Evolutionary conservation across 805 yeast genomes (phyloP).

Genomic region (Kurtzmaniella fragi): DNA sequence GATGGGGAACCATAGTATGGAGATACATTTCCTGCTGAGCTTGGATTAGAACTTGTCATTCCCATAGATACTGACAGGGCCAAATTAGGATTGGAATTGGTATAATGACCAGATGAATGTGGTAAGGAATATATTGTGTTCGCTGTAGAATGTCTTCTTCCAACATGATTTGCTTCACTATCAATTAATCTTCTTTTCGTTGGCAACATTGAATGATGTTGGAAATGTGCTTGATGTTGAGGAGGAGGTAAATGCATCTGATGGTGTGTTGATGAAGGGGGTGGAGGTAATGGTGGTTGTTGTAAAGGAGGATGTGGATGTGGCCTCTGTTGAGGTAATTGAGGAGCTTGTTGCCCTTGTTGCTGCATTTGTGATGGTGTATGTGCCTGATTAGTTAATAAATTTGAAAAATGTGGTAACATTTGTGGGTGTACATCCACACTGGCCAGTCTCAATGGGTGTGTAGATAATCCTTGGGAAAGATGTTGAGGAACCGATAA

Average conservation of each 20-base stretch:
- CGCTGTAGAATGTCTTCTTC: slow-evolving; percentile 23
- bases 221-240: slow-evolving; percentile 7
- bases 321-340: neutral
- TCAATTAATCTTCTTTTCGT: slow-evolving; percentile 25
- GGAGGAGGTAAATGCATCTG: neutral
- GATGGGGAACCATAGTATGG: slow-evolving; percentile 31
- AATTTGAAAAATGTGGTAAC: slow-evolving; percentile 2
- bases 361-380: neutral
- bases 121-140: slow-evolving; percentile 11
- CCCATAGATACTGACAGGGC: slow-evolving; percentile 8
- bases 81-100: slow-evolving; percentile 18
- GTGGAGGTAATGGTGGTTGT: neutral
- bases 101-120: slow-evolving; percentile 2
- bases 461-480: slow-evolving; percentile 1
- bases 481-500: neutral
- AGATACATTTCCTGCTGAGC: slow-evolving; percentile 13
- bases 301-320: neutral
- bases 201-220: slow-evolving; percentile 14
- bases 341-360: neutral
- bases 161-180: slow-evolving; percentile 10
- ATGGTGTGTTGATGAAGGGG: neutral
- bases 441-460: slow-evolving; percentile 18
- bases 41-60: slow-evolving; percentile 1
- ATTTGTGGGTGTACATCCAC: slow-evolving; percentile 11
- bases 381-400: neutral